Evolutionary conservation across 495 filamentous ascomycete species (phyloP), one percentile per base, ranked within the genome.

Genomic region (Neurospora sp.): DNA sequence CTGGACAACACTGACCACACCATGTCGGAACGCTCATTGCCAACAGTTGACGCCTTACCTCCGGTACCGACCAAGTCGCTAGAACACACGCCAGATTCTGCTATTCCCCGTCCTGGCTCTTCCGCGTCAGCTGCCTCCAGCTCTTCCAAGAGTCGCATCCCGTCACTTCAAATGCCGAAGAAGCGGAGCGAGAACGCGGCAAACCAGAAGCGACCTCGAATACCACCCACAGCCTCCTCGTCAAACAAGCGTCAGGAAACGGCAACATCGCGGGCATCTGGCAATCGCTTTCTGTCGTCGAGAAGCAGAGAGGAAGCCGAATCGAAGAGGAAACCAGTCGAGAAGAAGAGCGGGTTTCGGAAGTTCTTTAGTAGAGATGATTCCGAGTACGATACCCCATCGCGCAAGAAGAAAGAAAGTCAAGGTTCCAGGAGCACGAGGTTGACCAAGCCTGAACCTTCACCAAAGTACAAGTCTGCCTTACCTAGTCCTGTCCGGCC

Each of bases 141-240:
- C 66, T 73, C 74, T n/a, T 75, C 77, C 10, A 70, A 72, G 1
- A 62, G 70, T 38, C 78, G 75, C 6, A 74, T 74, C 9, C 72
- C 71, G 1, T 44, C 72, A 14, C 23, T 66, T 66, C 54, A 66
- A 7, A 35, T 54, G 5, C 70, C 79, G 2, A 79, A 75, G 42
- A 73, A 72, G n/a, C 69, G 49, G 4, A 42, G 72, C 14, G 82
- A 81, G 39, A 78, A 79, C 70, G 66, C 80, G 5, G 83, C 85
- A 35, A 87, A 85, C 70, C 84, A 87, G 72, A 87, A 87, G 74
- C 79, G 82, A 12, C 71, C 79, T 12, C 80, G 82, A 39, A 79
- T 78, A n/a, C 81, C 82, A 16, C 75, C 80, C 8, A 75, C 80
- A 7, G 60, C 70, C 5, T 69, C 77, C 31, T 72, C 77, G 41